A percentile compares a stretch with the other conserved stretches of the same genome.
Conservation (phyloP, 228 moss, liverwort and hornwort species). For the Sphagnum fallax region DNA sequence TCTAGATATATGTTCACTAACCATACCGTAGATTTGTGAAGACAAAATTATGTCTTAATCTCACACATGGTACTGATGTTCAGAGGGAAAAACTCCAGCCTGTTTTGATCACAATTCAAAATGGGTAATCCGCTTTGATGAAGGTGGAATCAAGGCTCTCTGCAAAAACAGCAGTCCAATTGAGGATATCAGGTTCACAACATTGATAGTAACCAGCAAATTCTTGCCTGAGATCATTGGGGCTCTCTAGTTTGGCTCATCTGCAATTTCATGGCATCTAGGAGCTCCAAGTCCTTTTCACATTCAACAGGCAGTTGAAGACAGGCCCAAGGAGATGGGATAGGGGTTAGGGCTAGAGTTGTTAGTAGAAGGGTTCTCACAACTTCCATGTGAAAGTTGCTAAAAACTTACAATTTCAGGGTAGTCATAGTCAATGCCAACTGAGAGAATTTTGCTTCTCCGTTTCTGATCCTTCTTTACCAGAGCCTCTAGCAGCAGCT, state of each 20-base stretch:
- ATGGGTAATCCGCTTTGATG: constrained; percentile 38
- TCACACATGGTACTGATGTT: too few species aligned
- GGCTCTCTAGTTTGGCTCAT: not conserved
- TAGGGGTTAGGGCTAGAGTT: not conserved
- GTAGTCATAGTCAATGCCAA: constrained; percentile 81
- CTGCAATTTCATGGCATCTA: not conserved
- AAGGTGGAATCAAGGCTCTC: constrained; percentile 37
- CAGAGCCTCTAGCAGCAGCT: constrained; percentile 37
- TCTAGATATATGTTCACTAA: too few species aligned
- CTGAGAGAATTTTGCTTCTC: constrained; percentile 52
- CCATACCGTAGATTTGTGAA: too few species aligned
- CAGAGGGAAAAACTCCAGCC: too few species aligned
- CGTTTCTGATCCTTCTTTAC: constrained; percentile 60
- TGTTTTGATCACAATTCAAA: too few species aligned
- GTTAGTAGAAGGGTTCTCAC: not conserved
- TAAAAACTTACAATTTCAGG: constrained; percentile 61
- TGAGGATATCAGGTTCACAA: not conserved
- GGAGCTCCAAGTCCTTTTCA: not conserved
- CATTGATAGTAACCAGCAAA: not conserved
- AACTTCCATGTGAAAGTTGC: not conserved
- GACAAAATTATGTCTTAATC: too few species aligned
- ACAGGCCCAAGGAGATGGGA: too few species aligned
- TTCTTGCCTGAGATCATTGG: not conserved
- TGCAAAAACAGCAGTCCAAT: constrained; percentile 19
- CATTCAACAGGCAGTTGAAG: not conserved